Conservation (phyloP, 441 rosid species). For the Hura crepitans region DNA sequence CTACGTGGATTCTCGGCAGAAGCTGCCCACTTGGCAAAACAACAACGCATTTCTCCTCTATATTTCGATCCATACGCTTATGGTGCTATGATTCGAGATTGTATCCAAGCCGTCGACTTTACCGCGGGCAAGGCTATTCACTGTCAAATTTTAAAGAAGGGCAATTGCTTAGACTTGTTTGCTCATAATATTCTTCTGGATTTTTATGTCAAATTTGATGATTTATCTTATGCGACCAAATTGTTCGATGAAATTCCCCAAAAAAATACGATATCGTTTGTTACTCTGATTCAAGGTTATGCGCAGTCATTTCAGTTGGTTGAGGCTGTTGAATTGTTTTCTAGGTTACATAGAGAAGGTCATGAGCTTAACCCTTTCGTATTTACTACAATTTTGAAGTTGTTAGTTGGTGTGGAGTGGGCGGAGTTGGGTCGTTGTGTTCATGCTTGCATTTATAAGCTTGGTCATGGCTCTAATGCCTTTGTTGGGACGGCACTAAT, state of each 20-base stretch:
- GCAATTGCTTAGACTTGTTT: constrained; percentile 71
- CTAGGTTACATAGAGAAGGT: constrained; percentile 60
- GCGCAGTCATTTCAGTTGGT: constrained; percentile 28
- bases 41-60: constrained; percentile 21
- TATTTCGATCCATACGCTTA: constrained; percentile 45
- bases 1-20: constrained; percentile 30
- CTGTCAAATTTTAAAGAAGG: constrained; percentile 55
- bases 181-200: constrained; percentile 59
- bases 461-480: constrained; percentile 56
- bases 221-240: constrained; percentile 37
- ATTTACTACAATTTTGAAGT: constrained; percentile 66
- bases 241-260: constrained; percentile 75
- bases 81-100: constrained; percentile 54
- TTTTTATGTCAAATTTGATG: constrained; percentile 40
- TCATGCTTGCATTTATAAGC: constrained; percentile 68
- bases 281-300: constrained; percentile 56
- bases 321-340: constrained; percentile 47
- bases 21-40: constrained; percentile 21
- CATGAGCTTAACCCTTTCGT: constrained; percentile 76
- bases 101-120: constrained; percentile 50
- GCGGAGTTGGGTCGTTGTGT: constrained; percentile 44
- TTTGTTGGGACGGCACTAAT: constrained; percentile 78
- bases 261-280: constrained; percentile 61
- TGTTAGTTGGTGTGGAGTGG: constrained; percentile 48
- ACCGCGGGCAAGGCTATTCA: constrained; percentile 47